Percentiles rank a stretch among this genome's conserved stretches.
phyloP scores from a whole-genome alignment of 208 protist species.

The Acanthamoeba polyphaga region DNA sequence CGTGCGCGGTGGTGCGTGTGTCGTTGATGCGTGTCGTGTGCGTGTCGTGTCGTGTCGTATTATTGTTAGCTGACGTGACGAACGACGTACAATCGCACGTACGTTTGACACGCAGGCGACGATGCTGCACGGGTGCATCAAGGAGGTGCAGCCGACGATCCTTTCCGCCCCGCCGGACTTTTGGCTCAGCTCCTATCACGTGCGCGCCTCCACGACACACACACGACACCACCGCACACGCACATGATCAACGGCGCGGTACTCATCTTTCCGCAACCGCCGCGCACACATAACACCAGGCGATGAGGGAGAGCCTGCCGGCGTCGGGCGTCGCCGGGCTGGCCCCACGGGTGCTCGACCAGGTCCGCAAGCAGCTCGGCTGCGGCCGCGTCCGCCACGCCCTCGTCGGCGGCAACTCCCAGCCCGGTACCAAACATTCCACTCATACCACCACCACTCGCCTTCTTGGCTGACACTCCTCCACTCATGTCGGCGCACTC shows the following conservation, averaged over 20 bases:
- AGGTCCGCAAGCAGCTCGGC: constrained; percentile 17
- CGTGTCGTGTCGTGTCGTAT: no score
- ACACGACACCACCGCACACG: background rate
- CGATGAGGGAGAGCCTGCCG: background rate
- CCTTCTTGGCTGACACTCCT: background rate
- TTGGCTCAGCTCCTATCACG: constrained; percentile 20
- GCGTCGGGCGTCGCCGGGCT: background rate
- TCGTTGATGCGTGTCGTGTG: no score
- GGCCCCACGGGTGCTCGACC: background rate
- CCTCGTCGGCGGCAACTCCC: constrained; percentile 58
- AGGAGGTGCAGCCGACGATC: constrained; percentile 61
- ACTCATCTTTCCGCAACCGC: background rate
- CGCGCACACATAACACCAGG: background rate
- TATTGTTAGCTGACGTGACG: no score
- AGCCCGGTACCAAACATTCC: background rate
- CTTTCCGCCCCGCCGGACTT: constrained; percentile 57
- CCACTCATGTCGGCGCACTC: no score
- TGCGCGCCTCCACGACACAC: background rate
- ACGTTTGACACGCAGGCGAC: background rate
- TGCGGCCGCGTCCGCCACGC: constrained; percentile 13
- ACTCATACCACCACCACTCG: background rate
- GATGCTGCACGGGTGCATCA: background rate
- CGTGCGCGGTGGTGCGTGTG: no score
- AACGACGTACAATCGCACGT: no score
- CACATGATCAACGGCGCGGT: no score